Conservation (phyloP, 768 basidiomycete genomes). For the Termitomyces sp. region DNA sequence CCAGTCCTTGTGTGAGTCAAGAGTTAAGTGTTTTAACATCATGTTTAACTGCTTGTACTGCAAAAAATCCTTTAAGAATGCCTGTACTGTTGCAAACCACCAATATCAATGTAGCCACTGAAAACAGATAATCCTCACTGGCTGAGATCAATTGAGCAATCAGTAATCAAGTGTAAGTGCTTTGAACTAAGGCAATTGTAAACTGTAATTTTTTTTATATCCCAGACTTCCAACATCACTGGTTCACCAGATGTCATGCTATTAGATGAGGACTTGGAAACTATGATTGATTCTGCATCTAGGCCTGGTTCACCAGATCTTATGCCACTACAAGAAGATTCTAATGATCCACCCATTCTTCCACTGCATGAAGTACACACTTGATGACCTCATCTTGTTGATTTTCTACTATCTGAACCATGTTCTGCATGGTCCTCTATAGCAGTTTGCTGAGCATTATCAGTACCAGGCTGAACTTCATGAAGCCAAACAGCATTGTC, state of each 20-base stretch:
- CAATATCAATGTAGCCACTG: too few relatives aligned
- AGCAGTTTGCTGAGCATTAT: neutral
- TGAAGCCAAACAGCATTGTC: neutral
- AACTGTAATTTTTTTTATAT: neutral
- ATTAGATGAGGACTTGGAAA: neutral
- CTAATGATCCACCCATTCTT: neutral
- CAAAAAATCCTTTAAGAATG: too few relatives aligned
- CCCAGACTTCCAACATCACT: neutral
- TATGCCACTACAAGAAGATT: neutral
- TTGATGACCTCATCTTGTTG: neutral
- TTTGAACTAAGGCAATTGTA: neutral
- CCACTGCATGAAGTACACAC: neutral
- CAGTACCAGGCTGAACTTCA: neutral
- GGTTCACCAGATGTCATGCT: neutral
- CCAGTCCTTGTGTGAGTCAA: too few relatives aligned
- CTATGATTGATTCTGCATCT: neutral
- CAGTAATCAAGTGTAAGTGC: neutral
- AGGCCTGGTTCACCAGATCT: neutral
- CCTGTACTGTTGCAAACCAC: too few relatives aligned
- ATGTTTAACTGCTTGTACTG: too few relatives aligned
- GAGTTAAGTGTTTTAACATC: too few relatives aligned
- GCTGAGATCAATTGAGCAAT: too few relatives aligned
- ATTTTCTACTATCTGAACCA: neutral
- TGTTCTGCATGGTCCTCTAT: neutral
- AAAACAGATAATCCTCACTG: neutral